Base-by-base conservation (phyloP, 495 filamentous ascomycete species). In the Talaromyces trachyspermus region DNA sequence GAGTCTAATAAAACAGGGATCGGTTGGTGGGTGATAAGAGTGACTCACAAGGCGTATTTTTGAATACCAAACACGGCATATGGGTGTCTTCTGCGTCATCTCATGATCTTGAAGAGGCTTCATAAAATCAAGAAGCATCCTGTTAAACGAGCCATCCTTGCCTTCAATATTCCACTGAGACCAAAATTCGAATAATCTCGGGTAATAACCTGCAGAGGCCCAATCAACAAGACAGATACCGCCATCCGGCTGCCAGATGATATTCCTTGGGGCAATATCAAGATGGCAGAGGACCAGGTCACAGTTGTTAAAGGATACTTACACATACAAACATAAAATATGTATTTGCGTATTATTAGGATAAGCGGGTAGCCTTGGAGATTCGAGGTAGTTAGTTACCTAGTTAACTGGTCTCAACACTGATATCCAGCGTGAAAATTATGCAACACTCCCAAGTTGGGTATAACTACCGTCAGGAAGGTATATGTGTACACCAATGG, bases 131-230 rank as follows among this genome's bases (percentile, higher is more conserved):
- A 60, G 50, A 33, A 57, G 55, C 35, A 54, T 32, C 14, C 33
- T 54, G 30, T 58, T 58, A 25, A 61, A 58, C n/a, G 14, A 33
- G 15, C 58, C 55, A 18, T 58, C 53, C 45, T 51, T 61, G 4
- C 58, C 53, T 37, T 60, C 50, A 36, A 54, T 50, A 55, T 33
- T 53, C 54, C 53, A 57, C 39, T 59, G 51, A 26, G 17, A 12
- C 32, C 56, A 59, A 38, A 56, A 55, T 37, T 59, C 60, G 29
- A 63, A 61, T 37, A 63, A 40, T 29, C 54, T 46, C 36, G 58
- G 58, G 49, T 55, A 62, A 41, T 43, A 59, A 24, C 57, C 57
- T 6, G 57, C 57, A 44, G 54, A 62, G 38, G 48, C 54, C 57
- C 57, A 62, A 46, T 62, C 57, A 47, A 60, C 11, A 29, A 62